Base-by-base conservation (phyloP, 768 basidiomycete genomes). In the Tubosaeta sp. region DNA sequence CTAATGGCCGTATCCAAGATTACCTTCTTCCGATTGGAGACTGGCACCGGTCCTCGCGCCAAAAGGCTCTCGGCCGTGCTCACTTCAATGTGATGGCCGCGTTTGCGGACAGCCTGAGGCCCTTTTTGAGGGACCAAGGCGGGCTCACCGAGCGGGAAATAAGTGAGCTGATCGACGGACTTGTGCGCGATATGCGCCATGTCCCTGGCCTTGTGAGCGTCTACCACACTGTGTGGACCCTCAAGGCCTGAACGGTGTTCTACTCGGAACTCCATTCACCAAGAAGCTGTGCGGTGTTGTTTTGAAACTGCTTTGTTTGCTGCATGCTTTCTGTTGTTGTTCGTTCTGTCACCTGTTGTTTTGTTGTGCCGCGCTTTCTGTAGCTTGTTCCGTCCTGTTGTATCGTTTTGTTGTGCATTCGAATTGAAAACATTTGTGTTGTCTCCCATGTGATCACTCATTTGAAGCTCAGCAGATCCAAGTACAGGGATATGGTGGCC, bases 1-100 rank as follows among this genome's bases (percentile, higher is more conserved):
- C 53, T 0, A 68, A 74, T 17, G 72, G 81, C 50, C 63, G 68
- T 5, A 37, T 69, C 7, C 60, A 61, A 29, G 50, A 55, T 3
- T 63, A 71, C 53, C 57, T 67, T 63, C 72, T 86, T 52, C 84
- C 85, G 9, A 71, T 88, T 22, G 86, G 86, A 5, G 65, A 69
- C 9, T 84, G 82, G 84, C 72, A 68, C 43, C 33, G 43, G 0
- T 71, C 78, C 46, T 58, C 68, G 3, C 58, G 46, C 27, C 53
- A 72, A 59, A 65, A 55, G 54, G 37, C 46, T 11, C 59, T 85
- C 2, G 86, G 84, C 1, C 64, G 55, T 29, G 66, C 58, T 2
- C 76, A 76, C 58, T 71, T 76, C 27, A 64, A 60, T 2, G 66
- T 69, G 7, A 70, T 78, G 53, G 57, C 63, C 29, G 61, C 68